Conservation (phyloP, 1,284 basidiomycete species). For the Moniliophthora roreri region DNA sequence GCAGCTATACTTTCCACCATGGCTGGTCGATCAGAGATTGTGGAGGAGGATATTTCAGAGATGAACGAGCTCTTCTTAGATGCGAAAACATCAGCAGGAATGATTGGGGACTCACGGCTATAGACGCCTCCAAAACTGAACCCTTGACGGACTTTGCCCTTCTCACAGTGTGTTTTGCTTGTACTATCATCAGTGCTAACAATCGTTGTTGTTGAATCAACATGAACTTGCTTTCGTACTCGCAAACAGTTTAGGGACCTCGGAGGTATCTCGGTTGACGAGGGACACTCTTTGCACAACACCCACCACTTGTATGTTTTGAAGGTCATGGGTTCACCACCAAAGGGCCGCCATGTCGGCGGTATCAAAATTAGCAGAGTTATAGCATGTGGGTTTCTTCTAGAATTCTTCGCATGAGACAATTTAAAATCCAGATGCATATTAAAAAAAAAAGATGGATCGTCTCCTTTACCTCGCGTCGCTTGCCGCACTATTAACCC, state of each 20-base stretch:
- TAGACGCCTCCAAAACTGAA: too few species aligned
- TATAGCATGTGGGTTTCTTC: too few species aligned
- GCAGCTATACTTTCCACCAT: constrained; percentile 86
- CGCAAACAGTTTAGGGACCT: neutral
- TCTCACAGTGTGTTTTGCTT: constrained; percentile 1
- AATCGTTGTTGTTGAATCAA: neutral
- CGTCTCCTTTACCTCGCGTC: constrained; percentile 1
- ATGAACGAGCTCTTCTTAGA: constrained; percentile 95
- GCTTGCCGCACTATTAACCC: neutral
- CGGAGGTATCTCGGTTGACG: neutral
- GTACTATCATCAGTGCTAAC: neutral
- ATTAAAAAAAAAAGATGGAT: neutral
- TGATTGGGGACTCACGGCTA: constrained; percentile 36
- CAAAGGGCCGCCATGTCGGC: neutral
- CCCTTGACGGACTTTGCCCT: too few species aligned
- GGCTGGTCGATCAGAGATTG: constrained; percentile 79
- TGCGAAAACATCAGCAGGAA: constrained; percentile 76
- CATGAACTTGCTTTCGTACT: neutral
- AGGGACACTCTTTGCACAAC: neutral
- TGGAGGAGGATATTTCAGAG: constrained; percentile 86
- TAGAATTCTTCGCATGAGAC: too few species aligned
- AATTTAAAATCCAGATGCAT: too few species aligned
- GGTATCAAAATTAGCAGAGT: neutral
- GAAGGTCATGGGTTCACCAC: neutral
- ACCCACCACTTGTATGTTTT: neutral